These are phyloP conservation scores for Viola odorata DNA, from an alignment of 345 rosid genomes.

Conservation along the genomic window DNA sequence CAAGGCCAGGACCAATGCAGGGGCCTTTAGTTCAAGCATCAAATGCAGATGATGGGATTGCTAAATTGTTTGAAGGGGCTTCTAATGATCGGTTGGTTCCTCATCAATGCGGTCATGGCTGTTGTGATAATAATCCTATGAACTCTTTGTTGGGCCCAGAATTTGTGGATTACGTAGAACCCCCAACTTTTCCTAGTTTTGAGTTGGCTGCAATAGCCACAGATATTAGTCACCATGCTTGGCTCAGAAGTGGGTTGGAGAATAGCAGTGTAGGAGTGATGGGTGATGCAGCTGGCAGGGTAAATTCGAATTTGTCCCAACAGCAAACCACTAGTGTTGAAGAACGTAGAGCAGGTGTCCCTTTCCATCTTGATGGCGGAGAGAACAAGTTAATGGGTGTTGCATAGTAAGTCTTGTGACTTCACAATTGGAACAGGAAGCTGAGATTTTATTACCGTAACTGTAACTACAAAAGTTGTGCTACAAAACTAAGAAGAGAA, in stretches of 20 bases:
- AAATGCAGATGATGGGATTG: slow-evolving; percentile 44
- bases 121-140: slow-evolving; percentile 34
- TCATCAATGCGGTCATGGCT: slow-evolving; percentile 65
- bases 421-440: no score
- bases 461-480: no score
- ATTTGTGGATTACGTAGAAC: slow-evolving; percentile 60
- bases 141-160: slow-evolving; percentile 73
- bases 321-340: slow-evolving; percentile 20
- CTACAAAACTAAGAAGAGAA: no score
- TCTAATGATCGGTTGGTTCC: slow-evolving; percentile 56
- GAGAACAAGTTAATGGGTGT: slow-evolving; percentile 23
- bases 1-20: slow-evolving; percentile 28
- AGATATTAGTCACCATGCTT: slow-evolving; percentile 74
- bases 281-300: slow-evolving; percentile 40
- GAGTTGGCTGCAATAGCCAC: slow-evolving; percentile 79
- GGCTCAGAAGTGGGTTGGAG: slow-evolving; percentile 81
- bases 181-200: slow-evolving; percentile 52
- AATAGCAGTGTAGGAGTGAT: slow-evolving; percentile 38
- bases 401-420: no score
- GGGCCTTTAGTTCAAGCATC: slow-evolving; percentile 37
- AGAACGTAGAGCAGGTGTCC: slow-evolving; percentile 25
- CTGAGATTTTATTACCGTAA: no score
- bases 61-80: slow-evolving; percentile 50
- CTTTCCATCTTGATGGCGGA: slow-evolving; percentile 35
- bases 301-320: slow-evolving; percentile 29